Base-by-base conservation (phyloP, 306 rosid species). In the Casuarina equisetifolia region DNA sequence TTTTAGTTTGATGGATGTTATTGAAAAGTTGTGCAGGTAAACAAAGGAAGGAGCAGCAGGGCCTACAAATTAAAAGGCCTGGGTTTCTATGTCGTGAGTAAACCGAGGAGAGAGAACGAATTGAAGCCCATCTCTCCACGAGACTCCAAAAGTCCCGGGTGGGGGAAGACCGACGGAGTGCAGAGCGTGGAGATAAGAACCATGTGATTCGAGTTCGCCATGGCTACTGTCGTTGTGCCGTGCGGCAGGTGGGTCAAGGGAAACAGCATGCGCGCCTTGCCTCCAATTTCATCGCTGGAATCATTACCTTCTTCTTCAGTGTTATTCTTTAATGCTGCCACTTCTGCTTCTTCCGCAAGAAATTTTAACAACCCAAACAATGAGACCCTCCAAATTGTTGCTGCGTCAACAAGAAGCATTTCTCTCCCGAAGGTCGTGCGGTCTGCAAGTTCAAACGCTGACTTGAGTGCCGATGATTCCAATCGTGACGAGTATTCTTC, bases 181-280 rank as follows among this genome's bases (percentile, higher is more conserved):
- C 4, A 32, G 2, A 32, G 15, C 3, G 17, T 3, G 32, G 40
- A 4, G 67, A 59, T 32, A 59, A 59, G 66, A 59, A 1, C 2
- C 3, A 9, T 32, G 39, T 39, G 48, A 36, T 11, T 61, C 32
- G 68, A 25, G 48, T 2, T 64, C 13, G 70, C 46, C 6, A 39
- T 64, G 70, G 70, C 39, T 19, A 10, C 10, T 39, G 70, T 40
- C 8, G 70, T 36, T 64, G 5, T 7, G 70, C 12, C 46, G 46
- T 49, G 44, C 50, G 75, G 39, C 43, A 16, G 58, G 59, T 25
- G 75, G 44, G 48, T 16, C 48, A 3, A n/a, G 17, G 20, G 25
- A 49, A n/a, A 10, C 62, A 80, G 6, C 43, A 88, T 88, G 87
- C 87, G 82, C 66, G 76, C 73, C 70, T 70, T 83, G 50, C 79